phyloP scores from a whole-genome alignment of 495 filamentous ascomycete species.

The Aspergillus sclerotioniger region DNA sequence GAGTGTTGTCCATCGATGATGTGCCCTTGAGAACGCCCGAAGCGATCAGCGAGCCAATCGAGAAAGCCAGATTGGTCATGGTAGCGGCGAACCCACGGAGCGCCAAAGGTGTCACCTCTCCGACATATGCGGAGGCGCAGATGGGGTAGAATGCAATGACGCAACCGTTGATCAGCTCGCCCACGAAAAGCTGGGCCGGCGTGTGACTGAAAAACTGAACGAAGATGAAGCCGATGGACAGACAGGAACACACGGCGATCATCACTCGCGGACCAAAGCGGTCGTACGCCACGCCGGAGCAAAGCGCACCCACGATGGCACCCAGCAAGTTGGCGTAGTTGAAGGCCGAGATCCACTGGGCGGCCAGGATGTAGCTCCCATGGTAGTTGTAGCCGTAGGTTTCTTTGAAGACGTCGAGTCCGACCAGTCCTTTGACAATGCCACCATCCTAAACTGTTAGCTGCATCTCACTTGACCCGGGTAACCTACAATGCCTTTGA shows the following conservation, averaged over 20 bases:
- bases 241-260: constrained; percentile 30
- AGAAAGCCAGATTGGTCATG: constrained; percentile 40
- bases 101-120: constrained; percentile 38
- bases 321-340: constrained; percentile 77
- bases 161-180: constrained; percentile 35
- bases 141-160: constrained; percentile 38
- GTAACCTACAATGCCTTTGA: constrained; percentile 26
- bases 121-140: constrained; percentile 35
- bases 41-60: constrained; percentile 38
- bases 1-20: constrained; percentile 22
- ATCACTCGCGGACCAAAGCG: constrained; percentile 30
- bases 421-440: constrained; percentile 30
- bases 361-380: constrained; percentile 27
- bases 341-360: constrained; percentile 39
- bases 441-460: constrained; percentile 21
- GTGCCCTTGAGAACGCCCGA: constrained; percentile 41
- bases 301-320: constrained; percentile 58
- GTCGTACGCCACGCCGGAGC: constrained; percentile 27
- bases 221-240: constrained; percentile 35
- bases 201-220: constrained; percentile 36
- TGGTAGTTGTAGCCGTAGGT: constrained; percentile 30
- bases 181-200: constrained; percentile 31
- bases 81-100: constrained; percentile 41
- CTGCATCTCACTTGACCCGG: not conserved
- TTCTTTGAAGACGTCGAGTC: constrained; percentile 31